These are phyloP conservation scores for Aureobasidium sp. DNA, from an alignment of 2,329 filamentous ascomycete genomes.

Conservation along the genomic window DNA sequence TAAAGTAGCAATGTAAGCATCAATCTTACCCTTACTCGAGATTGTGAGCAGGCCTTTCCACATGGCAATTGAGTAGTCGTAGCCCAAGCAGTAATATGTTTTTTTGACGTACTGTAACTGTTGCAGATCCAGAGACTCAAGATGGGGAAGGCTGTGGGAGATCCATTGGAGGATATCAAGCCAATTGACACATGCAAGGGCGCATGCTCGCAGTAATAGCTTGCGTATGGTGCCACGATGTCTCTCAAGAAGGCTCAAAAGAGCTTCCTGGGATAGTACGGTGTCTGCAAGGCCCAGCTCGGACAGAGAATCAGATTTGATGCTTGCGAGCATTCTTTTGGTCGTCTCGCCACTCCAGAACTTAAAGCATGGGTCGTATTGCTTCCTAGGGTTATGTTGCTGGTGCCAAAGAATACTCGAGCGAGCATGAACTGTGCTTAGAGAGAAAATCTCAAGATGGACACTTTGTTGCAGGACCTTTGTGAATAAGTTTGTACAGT, in stretches of 20 bases:
- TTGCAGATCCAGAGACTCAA: not conserved
- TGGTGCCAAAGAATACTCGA: too few relatives aligned
- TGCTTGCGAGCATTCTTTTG: not conserved
- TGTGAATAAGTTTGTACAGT: too few relatives aligned
- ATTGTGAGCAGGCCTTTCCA: too few relatives aligned
- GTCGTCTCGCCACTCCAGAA: too few relatives aligned
- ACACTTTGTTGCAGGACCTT: not conserved
- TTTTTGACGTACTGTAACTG: not conserved
- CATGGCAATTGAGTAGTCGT: not conserved
- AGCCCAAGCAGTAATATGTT: too few relatives aligned
- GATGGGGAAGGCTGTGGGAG: not conserved
- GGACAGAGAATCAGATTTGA: not conserved
- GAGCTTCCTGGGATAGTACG: not conserved
- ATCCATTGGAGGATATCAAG: not conserved
- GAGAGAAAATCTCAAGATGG: not conserved
- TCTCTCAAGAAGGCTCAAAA: not conserved
- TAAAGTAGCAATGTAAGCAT: too few relatives aligned
- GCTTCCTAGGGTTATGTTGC: too few relatives aligned
- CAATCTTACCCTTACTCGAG: too few relatives aligned
- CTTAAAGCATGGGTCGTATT: too few relatives aligned
- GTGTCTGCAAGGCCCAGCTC: not conserved
- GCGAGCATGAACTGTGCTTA: not conserved
- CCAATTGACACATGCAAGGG: not conserved
- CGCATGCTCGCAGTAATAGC: not conserved
- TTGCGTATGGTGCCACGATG: not conserved